These are phyloP conservation scores for Phalaenopsis hybrid DNA, from an alignment of 116 monocot species.

Conservation along the genomic window DNA sequence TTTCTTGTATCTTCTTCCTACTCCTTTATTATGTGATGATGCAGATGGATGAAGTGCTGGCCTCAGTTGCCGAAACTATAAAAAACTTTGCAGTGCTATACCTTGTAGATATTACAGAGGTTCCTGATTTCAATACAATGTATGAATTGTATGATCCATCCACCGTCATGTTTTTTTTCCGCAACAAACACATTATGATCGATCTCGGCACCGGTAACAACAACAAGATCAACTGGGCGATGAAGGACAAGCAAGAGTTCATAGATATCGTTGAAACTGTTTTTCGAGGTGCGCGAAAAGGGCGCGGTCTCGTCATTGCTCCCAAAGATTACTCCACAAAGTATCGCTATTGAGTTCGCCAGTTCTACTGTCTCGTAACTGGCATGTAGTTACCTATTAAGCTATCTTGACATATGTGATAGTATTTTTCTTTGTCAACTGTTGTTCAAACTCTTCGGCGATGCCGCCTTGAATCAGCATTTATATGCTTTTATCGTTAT, in stretches of 20 bases:
- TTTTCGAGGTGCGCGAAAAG: slow-evolving; percentile 85
- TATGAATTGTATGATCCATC: slow-evolving; percentile 91
- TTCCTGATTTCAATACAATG: slow-evolving; percentile 97
- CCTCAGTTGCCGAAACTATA: slow-evolving; percentile 89
- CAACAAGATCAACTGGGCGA: slow-evolving; percentile 97
- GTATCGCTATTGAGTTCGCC: slow-evolving; percentile 59
- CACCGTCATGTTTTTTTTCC: slow-evolving; percentile 95
- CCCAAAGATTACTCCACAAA: slow-evolving; percentile 98
- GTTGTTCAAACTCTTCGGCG: too few relatives aligned
- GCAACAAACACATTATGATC: slow-evolving; percentile 99
- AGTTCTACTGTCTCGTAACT: not conserved
- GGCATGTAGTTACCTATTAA: not conserved
- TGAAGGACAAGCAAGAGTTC: slow-evolving; percentile 98
- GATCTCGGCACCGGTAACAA: slow-evolving; percentile 98
- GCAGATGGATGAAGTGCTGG: slow-evolving; percentile 91
- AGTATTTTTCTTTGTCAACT: too few relatives aligned
- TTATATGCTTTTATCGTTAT: too few relatives aligned
- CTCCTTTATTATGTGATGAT: slow-evolving; percentile 2
- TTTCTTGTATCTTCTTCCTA: not conserved
- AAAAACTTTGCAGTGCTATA: slow-evolving; percentile 97
- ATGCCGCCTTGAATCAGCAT: too few relatives aligned
- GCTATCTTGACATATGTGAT: not conserved
- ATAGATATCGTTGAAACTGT: slow-evolving; percentile 95
- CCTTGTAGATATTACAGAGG: slow-evolving; percentile 89
- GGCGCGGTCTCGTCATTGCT: slow-evolving; percentile 88